Evolutionary conservation across 257 asterid species (phyloP), one percentile per base, ranked within the genome.

Genomic region (Linaria vulgaris): DNA sequence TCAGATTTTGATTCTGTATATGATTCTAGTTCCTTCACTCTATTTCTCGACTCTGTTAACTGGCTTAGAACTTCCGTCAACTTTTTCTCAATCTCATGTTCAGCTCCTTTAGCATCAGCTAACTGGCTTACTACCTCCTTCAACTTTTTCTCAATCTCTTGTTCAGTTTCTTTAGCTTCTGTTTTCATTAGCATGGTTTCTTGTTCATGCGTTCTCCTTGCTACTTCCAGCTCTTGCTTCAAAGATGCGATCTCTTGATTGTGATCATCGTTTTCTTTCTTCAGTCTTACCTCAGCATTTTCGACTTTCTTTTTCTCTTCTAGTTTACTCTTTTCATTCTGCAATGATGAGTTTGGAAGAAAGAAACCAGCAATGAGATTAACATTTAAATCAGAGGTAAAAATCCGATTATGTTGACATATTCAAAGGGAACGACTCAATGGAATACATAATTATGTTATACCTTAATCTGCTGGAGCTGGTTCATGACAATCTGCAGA

Each of bases 401-500:
- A n/a, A n/a, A n/a, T n/a, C n/a, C n/a, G 34, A 27, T 27, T 27
- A 27, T 27, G 34, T 27, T 27, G 34, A 27, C 4, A 6, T 27
- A 27, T 27, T 27, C 34, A 27, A 27, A 43, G 12, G 4, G 50
- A 14, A 38, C 12, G 17, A 37, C 19, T 19, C 30, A 20, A 19
- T 12, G 69, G 14, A 52, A 57, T 8, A 20, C 23, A 56, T 48
- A 31, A 17, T 9, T 49, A 22, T 38, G 44, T 46, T 25, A 57
- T 80, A 86, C 94, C 97, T 85, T 85, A 61, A 72, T 67, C 64
- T 78, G 90, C 72, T 80, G 88, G 27, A 78, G 80, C 75, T 87
- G 91, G 74, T 81, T 82, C 86, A 54, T 80, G 46, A 88, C 84
- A 68, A 76, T 80, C 92, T 90, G 92, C 79, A 61, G 45, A 16